Evolutionary conservation across 345 rosid species (phyloP).

Genomic region (Trapa incisa): DNA sequence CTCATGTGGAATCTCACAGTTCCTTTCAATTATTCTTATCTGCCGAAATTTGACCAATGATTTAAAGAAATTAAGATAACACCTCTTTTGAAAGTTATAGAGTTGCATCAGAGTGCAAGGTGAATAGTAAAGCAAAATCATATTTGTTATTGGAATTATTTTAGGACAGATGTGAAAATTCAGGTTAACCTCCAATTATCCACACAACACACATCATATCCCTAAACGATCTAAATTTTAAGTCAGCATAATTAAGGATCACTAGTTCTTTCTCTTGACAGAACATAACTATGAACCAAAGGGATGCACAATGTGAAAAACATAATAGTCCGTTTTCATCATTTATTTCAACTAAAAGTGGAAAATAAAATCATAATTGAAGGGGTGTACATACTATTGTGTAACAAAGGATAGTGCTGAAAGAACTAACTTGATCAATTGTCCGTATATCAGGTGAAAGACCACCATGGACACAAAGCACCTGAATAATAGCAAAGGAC

Average conservation of each 20-base stretch:
- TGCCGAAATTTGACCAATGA: constrained; percentile 17
- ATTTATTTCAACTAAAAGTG: background rate
- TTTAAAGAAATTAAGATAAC: background rate
- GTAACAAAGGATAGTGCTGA: background rate
- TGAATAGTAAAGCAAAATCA: background rate
- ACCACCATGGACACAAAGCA: constrained; percentile 99
- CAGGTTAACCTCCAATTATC: too few species aligned
- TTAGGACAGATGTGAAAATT: too few species aligned
- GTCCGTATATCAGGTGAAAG: constrained; percentile 98
- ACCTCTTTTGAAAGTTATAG: background rate
- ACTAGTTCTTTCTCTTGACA: background rate
- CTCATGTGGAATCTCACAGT: constrained; percentile 98
- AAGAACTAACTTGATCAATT: constrained; percentile 68
- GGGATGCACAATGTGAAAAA: background rate
- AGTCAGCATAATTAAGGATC: background rate
- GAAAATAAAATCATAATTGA: background rate
- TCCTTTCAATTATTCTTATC: constrained; percentile 88
- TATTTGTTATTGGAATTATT: too few species aligned
- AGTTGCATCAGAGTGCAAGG: background rate
- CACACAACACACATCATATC: background rate
- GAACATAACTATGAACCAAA: background rate
- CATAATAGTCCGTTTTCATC: background rate
- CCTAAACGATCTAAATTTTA: background rate
- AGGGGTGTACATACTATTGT: background rate
- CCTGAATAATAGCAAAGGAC: constrained; percentile 29